phyloP scores from a whole-genome alignment of 208 protist genomes.

The Crithidia fasciculata region DNA sequence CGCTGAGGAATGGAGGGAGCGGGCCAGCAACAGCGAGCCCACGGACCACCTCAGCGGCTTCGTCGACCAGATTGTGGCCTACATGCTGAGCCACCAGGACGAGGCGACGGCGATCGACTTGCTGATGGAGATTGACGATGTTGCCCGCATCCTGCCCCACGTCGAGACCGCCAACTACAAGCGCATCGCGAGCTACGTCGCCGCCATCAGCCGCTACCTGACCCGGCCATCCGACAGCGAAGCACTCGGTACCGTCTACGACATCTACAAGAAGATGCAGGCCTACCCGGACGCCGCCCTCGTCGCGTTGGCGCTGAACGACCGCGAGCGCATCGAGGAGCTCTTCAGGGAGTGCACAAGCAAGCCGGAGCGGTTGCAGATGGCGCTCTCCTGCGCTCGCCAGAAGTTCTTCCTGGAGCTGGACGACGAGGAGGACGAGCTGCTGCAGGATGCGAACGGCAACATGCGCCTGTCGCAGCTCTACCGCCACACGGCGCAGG shows the following conservation, averaged over 20 bases:
- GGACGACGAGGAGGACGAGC: constrained; percentile 91
- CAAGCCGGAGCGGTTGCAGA: constrained; percentile 81
- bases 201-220: constrained; percentile 93
- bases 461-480: constrained; percentile 96
- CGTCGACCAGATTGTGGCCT: constrained; percentile 95
- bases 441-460: constrained; percentile 89
- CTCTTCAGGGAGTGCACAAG: constrained; percentile 88
- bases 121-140: constrained; percentile 96
- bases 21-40: constrained; percentile 52
- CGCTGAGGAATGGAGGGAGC: constrained; percentile 91
- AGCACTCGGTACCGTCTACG: constrained; percentile 90
- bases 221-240: constrained; percentile 95
- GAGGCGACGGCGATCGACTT: constrained; percentile 99
- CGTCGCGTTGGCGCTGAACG: constrained; percentile 89
- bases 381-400: constrained; percentile 94
- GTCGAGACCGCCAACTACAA: constrained; percentile 95
- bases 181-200: constrained; percentile 96
- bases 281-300: constrained; percentile 91
- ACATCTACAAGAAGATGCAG: constrained; percentile 94
- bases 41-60: constrained; percentile 89
- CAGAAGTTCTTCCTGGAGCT: constrained; percentile 85
- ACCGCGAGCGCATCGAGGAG: constrained; percentile 69
- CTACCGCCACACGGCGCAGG: constrained; percentile 93
- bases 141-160: constrained; percentile 89
- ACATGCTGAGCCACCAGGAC: constrained; percentile 95